phyloP scores from a whole-genome alignment of 2,329 filamentous ascomycete genomes.

The Sarocladium oryzae region DNA sequence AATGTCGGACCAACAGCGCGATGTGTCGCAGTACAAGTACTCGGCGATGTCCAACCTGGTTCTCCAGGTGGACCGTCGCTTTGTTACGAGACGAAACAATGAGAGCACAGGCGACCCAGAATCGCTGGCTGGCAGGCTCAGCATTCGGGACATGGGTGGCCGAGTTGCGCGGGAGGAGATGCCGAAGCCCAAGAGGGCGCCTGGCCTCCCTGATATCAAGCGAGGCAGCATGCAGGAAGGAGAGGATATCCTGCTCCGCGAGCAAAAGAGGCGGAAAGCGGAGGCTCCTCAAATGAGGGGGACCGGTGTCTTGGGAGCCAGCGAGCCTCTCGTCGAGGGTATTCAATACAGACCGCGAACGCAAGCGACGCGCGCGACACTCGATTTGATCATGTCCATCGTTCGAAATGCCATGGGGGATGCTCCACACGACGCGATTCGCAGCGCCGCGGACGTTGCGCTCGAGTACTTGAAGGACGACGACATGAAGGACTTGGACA shows the following conservation, averaged over 20 bases:
- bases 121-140: conserved; percentile 89
- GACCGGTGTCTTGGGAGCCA: conserved; percentile 73
- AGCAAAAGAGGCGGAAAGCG: conserved; percentile 81
- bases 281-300: conserved; percentile 61
- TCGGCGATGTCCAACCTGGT: conserved; percentile 99
- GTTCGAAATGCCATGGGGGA: conserved; percentile 86
- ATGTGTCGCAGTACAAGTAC: conserved; percentile 98
- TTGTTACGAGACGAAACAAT: conserved; percentile 85
- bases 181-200: conserved; percentile 73
- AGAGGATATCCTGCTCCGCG: conserved; percentile 73
- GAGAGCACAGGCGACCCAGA: conserved; percentile 96
- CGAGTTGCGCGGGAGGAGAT: conserved; percentile 72
- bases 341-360: conserved; percentile 89
- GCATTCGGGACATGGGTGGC: conserved; percentile 89
- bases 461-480: conserved; percentile 93
- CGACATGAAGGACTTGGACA: conserved; percentile 92
- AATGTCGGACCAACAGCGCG: conserved; percentile 70
- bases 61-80: conserved; percentile 97
- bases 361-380: conserved; percentile 83
- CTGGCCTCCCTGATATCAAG: conserved; percentile 63
- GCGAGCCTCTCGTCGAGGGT: conserved; percentile 83
- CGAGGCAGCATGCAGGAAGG: conserved; percentile 73
- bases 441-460: conserved; percentile 88
- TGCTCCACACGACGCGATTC: conserved; percentile 83
- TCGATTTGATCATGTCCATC: conserved; percentile 88